Evolutionary conservation across 805 yeast species (phyloP), one percentile per base, ranked within the genome.

Genomic region (Candida sakaeoensis): DNA sequence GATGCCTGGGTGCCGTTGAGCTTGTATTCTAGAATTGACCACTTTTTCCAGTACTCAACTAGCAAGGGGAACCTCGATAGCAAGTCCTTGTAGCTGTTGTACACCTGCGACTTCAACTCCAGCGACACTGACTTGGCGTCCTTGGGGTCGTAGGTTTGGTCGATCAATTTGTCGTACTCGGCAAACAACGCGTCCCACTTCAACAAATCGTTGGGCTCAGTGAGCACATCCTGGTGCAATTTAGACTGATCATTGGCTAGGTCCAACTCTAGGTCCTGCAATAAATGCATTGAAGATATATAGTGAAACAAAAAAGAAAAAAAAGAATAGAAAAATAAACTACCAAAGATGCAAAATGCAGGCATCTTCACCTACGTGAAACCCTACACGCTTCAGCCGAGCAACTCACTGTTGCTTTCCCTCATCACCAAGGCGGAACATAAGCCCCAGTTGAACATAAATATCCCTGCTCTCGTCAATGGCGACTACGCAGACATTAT

Each of bases 41-140:
- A 82, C 40, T 70, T 68, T 52, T 77, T 79, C 93, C 93, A 85
- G 50, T 76, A 74, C 7, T 68, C 73, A n/a, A 70, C 63, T 14
- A 79, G 60, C 39, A 74, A 67, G 0, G 93, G 93, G 47, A 72
- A 83, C 38, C 73, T 60, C 0, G 58, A 43, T n/a, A 85, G 53
- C 2, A 82, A 52, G 19, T 61, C 62, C 5, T 36, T 17, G 40
- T 62, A 63, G 5, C 42, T 32, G 2, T 40, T 31, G 22, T 43
- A 26, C 2, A 54, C 48, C 16, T 46, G 42, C 16, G 19, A 26
- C 39, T 56, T 59, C 41, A 58, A 48, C n/a, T 48, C 51, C 9
- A 37, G 26, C 14, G 46, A 37, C n/a, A 47, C 31, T 5, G 36
- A 41, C 12, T 48, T 35, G 8, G 40, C 15, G 18, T 47, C 36